Conservation (phyloP, 495 filamentous ascomycete species). For the Rhypophila decipiens region DNA sequence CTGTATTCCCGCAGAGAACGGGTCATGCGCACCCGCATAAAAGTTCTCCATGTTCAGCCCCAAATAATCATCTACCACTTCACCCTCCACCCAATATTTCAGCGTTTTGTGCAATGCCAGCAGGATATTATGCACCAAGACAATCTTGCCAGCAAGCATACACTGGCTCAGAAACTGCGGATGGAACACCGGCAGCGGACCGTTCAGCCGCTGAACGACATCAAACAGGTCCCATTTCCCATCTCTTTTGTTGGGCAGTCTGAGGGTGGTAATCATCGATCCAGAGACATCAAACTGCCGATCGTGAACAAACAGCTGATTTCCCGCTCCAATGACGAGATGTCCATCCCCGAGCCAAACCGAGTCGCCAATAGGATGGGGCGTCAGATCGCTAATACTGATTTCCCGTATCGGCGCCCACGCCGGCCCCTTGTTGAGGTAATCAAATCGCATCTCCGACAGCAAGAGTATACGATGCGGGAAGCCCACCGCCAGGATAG, state of each 20-base stretch:
- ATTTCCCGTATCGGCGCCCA: conserved; percentile 85
- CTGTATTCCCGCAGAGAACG: conserved; percentile 11
- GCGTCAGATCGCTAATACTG: conserved; percentile 71
- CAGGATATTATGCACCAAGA: conserved; percentile 67
- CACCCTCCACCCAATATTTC: conserved; percentile 78
- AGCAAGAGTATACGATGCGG: conserved; percentile 75
- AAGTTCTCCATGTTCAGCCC: conserved; percentile 69
- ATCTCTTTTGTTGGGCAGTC: conserved; percentile 47
- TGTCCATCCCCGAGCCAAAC: conserved; percentile 81
- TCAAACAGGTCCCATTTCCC: conserved; percentile 63
- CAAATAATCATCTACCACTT: conserved; percentile 73
- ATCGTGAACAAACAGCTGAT: conserved; percentile 86
- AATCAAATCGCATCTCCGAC: conserved; percentile 92
- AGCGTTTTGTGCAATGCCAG: conserved; percentile 69
- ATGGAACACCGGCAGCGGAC: conserved; percentile 85
- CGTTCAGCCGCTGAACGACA: conserved; percentile 74
- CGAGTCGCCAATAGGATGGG: conserved; percentile 88
- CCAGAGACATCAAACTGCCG: conserved; percentile 61
- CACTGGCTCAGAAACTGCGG: conserved; percentile 88
- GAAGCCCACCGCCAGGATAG: conserved; percentile 87
- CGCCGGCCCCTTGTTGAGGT: conserved; percentile 80
- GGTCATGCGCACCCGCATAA: conserved; percentile 35
- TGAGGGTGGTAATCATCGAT: conserved; percentile 56
- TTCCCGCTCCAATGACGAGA: conserved; percentile 81
- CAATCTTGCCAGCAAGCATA: conserved; percentile 72